Conservation (phyloP, 1,284 basidiomycete species). For the Ustilago lituana region DNA sequence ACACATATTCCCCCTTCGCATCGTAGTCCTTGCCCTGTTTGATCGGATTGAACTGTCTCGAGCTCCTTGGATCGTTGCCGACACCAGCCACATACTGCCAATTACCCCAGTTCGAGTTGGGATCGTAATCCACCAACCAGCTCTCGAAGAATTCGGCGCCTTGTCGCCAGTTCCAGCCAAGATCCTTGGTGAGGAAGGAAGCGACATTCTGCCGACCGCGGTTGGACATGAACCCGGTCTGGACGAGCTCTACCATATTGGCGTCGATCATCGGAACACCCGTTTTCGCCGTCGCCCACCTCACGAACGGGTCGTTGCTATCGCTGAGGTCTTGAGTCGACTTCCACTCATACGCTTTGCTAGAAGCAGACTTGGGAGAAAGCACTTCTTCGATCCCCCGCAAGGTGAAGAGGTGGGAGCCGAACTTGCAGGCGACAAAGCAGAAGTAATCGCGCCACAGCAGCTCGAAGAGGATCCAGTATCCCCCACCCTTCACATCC, state of each 20-base stretch:
- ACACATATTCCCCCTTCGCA: constrained; percentile 44
- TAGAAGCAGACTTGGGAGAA: constrained; percentile 32
- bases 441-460: constrained; percentile 69
- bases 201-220: constrained; percentile 60
- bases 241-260: constrained; percentile 57
- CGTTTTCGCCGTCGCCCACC: constrained; percentile 47
- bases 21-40: constrained; percentile 63
- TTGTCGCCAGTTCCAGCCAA: constrained; percentile 55
- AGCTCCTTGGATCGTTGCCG: constrained; percentile 58
- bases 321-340: constrained; percentile 20
- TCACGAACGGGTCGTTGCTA: constrained; percentile 43
- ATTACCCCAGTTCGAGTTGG: constrained; percentile 54
- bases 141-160: constrained; percentile 60
- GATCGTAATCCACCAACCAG: constrained; percentile 56
- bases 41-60: constrained; percentile 62
- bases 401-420: constrained; percentile 52
- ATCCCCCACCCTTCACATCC: constrained; percentile 47
- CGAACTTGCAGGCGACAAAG: constrained; percentile 57
- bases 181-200: constrained; percentile 55
- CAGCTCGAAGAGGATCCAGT: constrained; percentile 63
- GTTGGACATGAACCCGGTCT: constrained; percentile 72
- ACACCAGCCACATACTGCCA: constrained; percentile 63
- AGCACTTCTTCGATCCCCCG: constrained; percentile 53
- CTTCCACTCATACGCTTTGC: constrained; percentile 56
- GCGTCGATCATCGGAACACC: constrained; percentile 63